Evolutionary conservation across 2,329 filamentous ascomycete genomes (phyloP).

Genomic region (Cercospora sp.): DNA sequence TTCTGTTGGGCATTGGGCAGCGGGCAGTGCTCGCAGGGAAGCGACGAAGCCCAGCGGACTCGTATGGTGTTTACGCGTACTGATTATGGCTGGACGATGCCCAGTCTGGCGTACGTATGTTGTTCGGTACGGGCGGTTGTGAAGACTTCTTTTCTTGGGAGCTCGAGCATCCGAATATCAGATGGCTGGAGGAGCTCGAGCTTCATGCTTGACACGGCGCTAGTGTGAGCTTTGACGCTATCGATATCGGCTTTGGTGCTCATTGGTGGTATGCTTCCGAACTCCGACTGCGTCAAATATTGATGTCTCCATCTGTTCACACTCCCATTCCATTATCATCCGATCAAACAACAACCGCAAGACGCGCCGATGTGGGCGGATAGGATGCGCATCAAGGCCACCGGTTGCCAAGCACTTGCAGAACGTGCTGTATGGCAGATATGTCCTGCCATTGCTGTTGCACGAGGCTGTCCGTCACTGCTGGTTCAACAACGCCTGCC

Average conservation of each 20-base stretch:
- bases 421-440: not conserved
- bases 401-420: not conserved
- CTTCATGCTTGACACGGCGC: not conserved
- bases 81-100: not conserved
- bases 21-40: not conserved
- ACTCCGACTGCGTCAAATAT: not conserved
- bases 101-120: not conserved
- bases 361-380: not conserved
- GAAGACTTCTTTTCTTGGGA: not conserved
- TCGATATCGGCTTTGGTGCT: slow-evolving; percentile 2
- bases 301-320: not conserved
- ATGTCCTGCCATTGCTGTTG: not conserved
- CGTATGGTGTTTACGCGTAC: not conserved
- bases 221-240: not conserved
- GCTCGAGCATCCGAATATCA: slow-evolving; percentile 3
- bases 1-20: slow-evolving; percentile 1
- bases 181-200: slow-evolving; percentile 10
- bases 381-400: not conserved
- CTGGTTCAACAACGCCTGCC: slow-evolving; percentile 9
- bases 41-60: not conserved
- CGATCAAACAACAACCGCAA: not conserved
- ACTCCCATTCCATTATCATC: not conserved
- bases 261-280: not conserved
- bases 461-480: not conserved
- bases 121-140: not conserved